Conservation (phyloP, 2,329 filamentous ascomycete species). For the Fusarium pseudoanthophilum region DNA sequence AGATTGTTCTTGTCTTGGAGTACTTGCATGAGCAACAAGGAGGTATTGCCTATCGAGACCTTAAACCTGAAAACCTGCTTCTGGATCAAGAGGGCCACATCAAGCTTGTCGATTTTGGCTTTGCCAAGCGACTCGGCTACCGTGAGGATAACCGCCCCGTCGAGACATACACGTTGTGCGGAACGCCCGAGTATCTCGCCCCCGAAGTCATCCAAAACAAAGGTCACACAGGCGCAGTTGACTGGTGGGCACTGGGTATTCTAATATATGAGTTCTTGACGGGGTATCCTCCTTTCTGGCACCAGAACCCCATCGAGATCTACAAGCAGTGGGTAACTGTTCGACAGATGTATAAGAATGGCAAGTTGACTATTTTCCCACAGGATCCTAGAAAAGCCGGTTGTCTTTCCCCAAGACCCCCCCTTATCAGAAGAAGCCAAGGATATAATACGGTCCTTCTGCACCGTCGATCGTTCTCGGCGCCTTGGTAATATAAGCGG, state of each 20-base stretch:
- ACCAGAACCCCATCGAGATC: constrained; percentile 86
- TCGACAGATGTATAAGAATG: background rate
- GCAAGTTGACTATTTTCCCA: constrained; percentile 1
- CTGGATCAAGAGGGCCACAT: constrained; percentile 82
- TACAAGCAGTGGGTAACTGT: constrained; percentile 73
- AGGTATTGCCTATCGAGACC: constrained; percentile 80
- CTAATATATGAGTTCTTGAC: constrained; percentile 87
- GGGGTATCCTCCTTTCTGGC: constrained; percentile 88
- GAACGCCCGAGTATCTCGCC: constrained; percentile 85
- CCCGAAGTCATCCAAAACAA: constrained; percentile 88
- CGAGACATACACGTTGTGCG: constrained; percentile 86
- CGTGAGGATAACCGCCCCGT: constrained; percentile 57
- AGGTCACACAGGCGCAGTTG: constrained; percentile 78
- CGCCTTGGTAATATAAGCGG: constrained; percentile 83
- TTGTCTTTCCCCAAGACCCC: constrained; percentile 77
- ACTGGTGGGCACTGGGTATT: constrained; percentile 90
- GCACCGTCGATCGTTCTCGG: constrained; percentile 81
- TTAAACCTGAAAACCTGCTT: constrained; percentile 86
- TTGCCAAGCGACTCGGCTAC: constrained; percentile 79
- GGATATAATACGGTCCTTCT: constrained; percentile 80
- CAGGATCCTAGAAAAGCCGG: constrained; percentile 82
- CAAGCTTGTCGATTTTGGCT: constrained; percentile 86
- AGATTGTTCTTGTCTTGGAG: constrained; percentile 84
- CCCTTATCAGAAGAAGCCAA: constrained; percentile 74
- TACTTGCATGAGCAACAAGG: constrained; percentile 83